Conservation (phyloP, 306 rosid species). For the Acacia confusa region DNA sequence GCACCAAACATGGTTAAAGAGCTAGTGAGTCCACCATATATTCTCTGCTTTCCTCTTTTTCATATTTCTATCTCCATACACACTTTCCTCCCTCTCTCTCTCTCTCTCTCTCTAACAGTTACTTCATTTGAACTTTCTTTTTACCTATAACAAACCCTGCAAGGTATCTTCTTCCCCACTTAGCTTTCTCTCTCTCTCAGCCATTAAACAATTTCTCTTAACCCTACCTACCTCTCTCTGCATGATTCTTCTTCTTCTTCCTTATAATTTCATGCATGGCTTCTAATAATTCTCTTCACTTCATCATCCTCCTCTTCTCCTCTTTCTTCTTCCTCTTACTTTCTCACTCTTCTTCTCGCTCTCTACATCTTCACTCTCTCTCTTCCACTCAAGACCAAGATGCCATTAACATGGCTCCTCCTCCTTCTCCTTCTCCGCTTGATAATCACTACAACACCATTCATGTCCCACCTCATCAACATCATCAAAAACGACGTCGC, state of each 20-base stretch:
- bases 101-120: constrained; percentile 21
- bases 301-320: constrained; percentile 46
- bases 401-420: background rate
- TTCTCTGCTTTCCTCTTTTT: background rate
- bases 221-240: constrained; percentile 12
- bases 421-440: background rate
- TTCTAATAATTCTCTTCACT: constrained; percentile 33
- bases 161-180: constrained; percentile 28
- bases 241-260: constrained; percentile 32
- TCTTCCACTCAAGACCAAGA: constrained; percentile 22
- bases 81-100: constrained; percentile 9
- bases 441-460: background rate
- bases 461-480: constrained; percentile 21
- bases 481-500: constrained; percentile 22
- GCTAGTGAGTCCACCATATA: background rate
- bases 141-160: constrained; percentile 38
- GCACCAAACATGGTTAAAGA: constrained; percentile 44
- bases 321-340: constrained; percentile 41
- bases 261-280: constrained; percentile 68
- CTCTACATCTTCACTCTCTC: constrained; percentile 21
- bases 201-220: background rate
- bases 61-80: background rate
- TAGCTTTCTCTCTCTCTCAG: background rate
- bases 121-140: constrained; percentile 22
- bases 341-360: background rate